Base-by-base conservation (phyloP, 768 basidiomycete genomes). In the Russula brevipes region DNA sequence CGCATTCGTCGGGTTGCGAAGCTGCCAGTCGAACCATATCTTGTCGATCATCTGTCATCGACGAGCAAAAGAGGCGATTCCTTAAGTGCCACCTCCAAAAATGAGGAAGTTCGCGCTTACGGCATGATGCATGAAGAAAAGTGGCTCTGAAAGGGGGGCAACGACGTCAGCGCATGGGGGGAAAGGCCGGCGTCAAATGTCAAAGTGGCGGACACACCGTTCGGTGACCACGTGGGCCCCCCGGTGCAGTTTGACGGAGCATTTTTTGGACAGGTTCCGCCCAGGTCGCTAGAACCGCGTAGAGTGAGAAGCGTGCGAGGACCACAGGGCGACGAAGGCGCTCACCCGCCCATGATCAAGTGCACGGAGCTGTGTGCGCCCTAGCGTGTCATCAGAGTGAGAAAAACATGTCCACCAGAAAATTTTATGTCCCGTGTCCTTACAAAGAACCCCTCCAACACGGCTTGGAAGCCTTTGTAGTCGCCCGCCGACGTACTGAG, bases 281-380 rank as follows among this genome's bases (percentile, higher is more conserved):
- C 68, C 3, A 73, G 45, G 53, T 76, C 74, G 19, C 75, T 75
- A 57, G 19, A n/a, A 3, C 24, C 31, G 2, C 5, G 53, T 30
- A 31, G 31, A 24, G 30, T 53, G 10, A 41, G 19, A 33, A 12
- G 5, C 3, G 24, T 5, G n/a, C 3, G 42, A 45, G 17, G 36
- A 5, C 14, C 44, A 46, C 12, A 17, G 10, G 30, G 11, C 41
- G 14, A 45, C 44, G 14, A 53, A 44, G 36, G 5, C 7, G 60
- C 68, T 61, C 60, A 70, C 73, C 72, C 75, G 39, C 75, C 73
- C 35, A 74, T 60, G 17, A 72, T 76, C 14, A 71, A 47, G 59
- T 76, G 76, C n/a, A 74, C 70, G 31, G 67, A 68, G 5, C 65
- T 58, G 49, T 77, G 76, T 19, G 74, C 57, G 17, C 76, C 76